Evolutionary conservation across 257 asterid genomes (phyloP), one percentile per base, ranked within the genome.

Genomic region (Pogostemon cablin): DNA sequence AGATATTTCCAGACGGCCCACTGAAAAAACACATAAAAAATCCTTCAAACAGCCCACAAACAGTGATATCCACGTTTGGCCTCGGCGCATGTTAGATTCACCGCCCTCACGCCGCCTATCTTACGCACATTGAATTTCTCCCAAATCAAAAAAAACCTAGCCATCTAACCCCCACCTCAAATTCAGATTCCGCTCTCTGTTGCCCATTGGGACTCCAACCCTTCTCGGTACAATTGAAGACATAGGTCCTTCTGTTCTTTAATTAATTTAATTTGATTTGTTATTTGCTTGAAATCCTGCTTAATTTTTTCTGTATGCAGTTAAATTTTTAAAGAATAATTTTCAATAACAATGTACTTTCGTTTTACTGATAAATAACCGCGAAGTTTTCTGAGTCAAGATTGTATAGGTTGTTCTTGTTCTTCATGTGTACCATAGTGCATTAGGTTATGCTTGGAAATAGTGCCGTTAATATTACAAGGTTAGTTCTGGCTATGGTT

Each of bases 111-210:
- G 35, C 25, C 25, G 9, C 68, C 84, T 77, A 82, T 64, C 78
- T 43, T 65, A 77, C 81, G 76, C 87, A 58, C 65, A 68, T 67
- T 53, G 74, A 72, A 73, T 75, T 76, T 74, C 70, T 53, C 80
- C 82, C 82, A 78, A 80, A 78, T 80, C 79, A 43, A 59, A 78
- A 59, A 78, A 78, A 83, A 78, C 88, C 84, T 80, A 83, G 76
- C 71, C 72, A 60, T 37, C 53, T 62, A 17, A 41, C 65, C 64
- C 67, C 48, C 58, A 34, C 59, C 65, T 57, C 79, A 65, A 74
- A 55, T 71, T 70, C 81, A 17, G 55, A 32, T 62, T 67, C 32
- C 72, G 57, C 62, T 65, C 77, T 68, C 70, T 65, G 62, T 72
- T 66, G 55, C 71, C 74, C 72, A 54, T 56, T 49, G 76, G 74